These are phyloP conservation scores for Cryptococcus depauperatus DNA, from an alignment of 1,284 basidiomycete genomes.

Conservation along the genomic window DNA sequence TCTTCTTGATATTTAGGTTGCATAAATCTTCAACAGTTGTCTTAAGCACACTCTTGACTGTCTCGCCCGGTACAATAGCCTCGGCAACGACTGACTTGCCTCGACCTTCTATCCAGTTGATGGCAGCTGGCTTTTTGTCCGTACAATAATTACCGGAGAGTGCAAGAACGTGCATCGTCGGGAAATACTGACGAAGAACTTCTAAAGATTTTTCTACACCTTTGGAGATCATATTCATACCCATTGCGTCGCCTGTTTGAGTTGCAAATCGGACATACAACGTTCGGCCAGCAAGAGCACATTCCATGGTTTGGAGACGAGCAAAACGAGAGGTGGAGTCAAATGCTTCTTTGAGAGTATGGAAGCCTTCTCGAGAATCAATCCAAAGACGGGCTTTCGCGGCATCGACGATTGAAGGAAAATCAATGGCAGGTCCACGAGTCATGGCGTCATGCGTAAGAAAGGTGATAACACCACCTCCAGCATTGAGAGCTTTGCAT, in stretches of 20 bases:
- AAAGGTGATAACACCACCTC: conserved; percentile 91
- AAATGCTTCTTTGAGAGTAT: conserved; percentile 72
- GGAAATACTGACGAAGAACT: conserved; percentile 71
- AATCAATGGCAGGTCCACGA: conserved; percentile 93
- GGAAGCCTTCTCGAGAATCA: conserved; percentile 73
- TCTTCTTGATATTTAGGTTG: conserved; percentile 96
- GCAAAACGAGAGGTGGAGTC: conserved; percentile 92
- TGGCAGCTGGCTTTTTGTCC: conserved; percentile 99
- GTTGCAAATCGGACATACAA: conserved; percentile 94
- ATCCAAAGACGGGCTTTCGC: conserved; percentile 84
- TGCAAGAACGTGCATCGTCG: conserved; percentile 87
- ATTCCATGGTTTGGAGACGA: conserved; percentile 70
- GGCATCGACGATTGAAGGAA: conserved; percentile 71
- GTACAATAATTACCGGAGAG: conserved; percentile 98
- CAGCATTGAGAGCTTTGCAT: conserved; percentile 94
- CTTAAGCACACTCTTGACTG: conserved; percentile 88
- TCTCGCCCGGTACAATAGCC: conserved; percentile 78
- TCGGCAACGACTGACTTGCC: conserved; percentile 98
- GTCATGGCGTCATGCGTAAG: conserved; percentile 95
- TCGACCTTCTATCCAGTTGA: conserved; percentile 99
- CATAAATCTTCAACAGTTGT: conserved; percentile 86
- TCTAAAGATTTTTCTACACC: conserved; percentile 91
- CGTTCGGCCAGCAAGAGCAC: conserved; percentile 79
- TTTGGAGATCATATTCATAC: conserved; percentile 99
- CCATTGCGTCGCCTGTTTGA: conserved; percentile 96